Evolutionary conservation across 495 filamentous ascomycete species (phyloP), one percentile per base, ranked within the genome.

Genomic region (Annulohypoxylon maeteangense): DNA sequence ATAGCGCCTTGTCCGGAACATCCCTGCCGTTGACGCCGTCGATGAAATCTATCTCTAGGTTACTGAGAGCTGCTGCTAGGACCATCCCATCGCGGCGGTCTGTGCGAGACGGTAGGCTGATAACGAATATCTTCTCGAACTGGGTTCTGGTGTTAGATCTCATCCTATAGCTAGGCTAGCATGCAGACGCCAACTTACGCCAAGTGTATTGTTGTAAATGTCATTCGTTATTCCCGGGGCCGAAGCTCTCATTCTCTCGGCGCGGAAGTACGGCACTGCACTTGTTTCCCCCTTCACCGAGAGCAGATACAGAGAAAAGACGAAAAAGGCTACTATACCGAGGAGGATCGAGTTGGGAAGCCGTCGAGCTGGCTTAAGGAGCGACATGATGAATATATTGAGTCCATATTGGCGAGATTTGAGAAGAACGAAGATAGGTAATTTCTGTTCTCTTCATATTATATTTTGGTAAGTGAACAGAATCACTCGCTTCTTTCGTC

Each of bases 81-180:
- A 80, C 74, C n/a, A 89, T 78, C n/a, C 80, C 83, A 76, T 89
- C 87, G 23, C 84, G 84, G 45, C 86, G 84, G 63, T 88, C 87
- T 2, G 85, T 82, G 42, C 87, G 79, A 7, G 82, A 78, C 5
- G 82, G 81, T 20, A 88, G 67, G 16, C 81, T 82, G 23, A 88
- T 79, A 45, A 87, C 83, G 69, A 86, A 87, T 38, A 89, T 81
- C 62, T 86, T 84, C 44, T 85, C 73, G 65, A 87, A 86, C 85
- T 87, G 51, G 7, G 11, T 18, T n/a, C n/a, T 0, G n/a, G 14
- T 6, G n/a, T 53, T 34, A 42, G 47, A 23, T 12, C 16, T 22
- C 14, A 18, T 36, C 8, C 16, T 18, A 32, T 29, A 23, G n/a
- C n/a, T 34, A 38, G n/a, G 2, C 31, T 16, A 20, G 4, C 40